These are phyloP conservation scores for Phytophthora quininea DNA, from an alignment of 352 stramenopile genomes.

Conservation along the genomic window DNA sequence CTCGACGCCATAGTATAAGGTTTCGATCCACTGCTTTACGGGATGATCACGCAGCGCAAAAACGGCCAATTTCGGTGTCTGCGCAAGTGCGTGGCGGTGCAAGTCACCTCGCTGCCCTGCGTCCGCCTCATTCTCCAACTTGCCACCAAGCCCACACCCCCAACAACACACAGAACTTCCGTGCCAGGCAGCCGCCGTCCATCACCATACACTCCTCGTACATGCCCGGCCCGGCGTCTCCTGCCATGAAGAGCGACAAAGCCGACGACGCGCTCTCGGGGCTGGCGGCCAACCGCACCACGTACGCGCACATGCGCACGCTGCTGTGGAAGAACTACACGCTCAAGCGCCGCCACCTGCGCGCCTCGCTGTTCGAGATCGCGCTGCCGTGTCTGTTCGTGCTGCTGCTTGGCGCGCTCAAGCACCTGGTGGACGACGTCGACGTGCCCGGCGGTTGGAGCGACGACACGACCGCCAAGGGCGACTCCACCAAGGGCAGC, in stretches of 20 bases:
- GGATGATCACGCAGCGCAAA: too few relatives aligned
- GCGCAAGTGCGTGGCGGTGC: background rate
- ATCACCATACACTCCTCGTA: background rate
- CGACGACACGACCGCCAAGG: constrained; percentile 14
- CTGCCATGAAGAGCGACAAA: constrained; percentile 14
- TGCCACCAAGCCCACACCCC: background rate
- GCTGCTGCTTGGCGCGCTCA: constrained; percentile 54
- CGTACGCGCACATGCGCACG: constrained; percentile 32
- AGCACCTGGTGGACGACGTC: constrained; percentile 52
- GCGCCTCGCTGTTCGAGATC: constrained; percentile 55
- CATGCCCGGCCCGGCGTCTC: background rate
- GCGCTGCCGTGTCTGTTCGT: constrained; percentile 60
- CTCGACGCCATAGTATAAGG: too few relatives aligned
- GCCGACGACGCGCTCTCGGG: constrained; percentile 1
- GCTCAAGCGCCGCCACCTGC: constrained; percentile 57
- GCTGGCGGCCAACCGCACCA: constrained; percentile 16
- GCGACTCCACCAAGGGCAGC: constrained; percentile 17
- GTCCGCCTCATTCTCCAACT: background rate
- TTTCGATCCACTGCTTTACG: too few relatives aligned
- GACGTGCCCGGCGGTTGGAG: constrained; percentile 58
- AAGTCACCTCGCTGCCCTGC: background rate
- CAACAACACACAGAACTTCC: too few relatives aligned
- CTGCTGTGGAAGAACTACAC: constrained; percentile 74
- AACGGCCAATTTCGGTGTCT: background rate
- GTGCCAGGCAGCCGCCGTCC: background rate